Percentiles rank a stretch among this genome's conserved stretches.
Evolutionary conservation across 495 filamentous ascomycete genomes (phyloP).

Genomic region (Penicillium soppii): DNA sequence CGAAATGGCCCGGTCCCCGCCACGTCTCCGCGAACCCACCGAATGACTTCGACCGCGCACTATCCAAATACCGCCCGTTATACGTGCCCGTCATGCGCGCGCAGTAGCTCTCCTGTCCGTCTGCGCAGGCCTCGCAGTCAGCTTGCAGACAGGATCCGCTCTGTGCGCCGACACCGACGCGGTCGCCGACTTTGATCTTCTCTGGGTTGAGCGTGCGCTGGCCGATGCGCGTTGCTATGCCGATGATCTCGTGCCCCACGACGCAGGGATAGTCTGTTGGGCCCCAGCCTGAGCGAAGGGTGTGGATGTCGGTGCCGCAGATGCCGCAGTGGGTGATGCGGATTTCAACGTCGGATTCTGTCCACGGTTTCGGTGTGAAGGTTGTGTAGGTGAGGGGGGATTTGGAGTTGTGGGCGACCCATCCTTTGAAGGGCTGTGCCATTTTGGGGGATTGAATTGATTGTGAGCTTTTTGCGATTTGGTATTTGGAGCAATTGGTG

Average conservation of each 20-base stretch:
- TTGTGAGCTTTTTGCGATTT: background rate
- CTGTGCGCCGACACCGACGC: slow-evolving; percentile 86
- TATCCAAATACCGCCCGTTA: slow-evolving; percentile 59
- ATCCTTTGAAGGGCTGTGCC: slow-evolving; percentile 78
- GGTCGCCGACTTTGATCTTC: slow-evolving; percentile 72
- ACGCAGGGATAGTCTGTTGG: slow-evolving; percentile 68
- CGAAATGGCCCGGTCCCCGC: slow-evolving; percentile 73
- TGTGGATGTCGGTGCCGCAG: slow-evolving; percentile 78
- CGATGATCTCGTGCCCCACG: slow-evolving; percentile 86
- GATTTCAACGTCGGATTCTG: slow-evolving; percentile 67
- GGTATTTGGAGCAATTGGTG: background rate
- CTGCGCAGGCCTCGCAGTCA: slow-evolving; percentile 68
- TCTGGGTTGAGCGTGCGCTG: slow-evolving; percentile 14
- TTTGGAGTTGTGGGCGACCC: slow-evolving; percentile 69
- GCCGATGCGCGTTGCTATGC: slow-evolving; percentile 70
- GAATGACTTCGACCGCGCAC: slow-evolving; percentile 51
- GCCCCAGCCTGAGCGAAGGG: slow-evolving; percentile 71
- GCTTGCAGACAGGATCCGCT: slow-evolving; percentile 61
- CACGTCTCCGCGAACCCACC: slow-evolving; percentile 70
- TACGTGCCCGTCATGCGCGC: slow-evolving; percentile 65
- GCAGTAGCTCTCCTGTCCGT: slow-evolving; percentile 68
- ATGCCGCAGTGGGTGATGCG: slow-evolving; percentile 76
- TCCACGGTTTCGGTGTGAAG: slow-evolving; percentile 77
- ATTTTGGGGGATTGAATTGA: slow-evolving; percentile 20
- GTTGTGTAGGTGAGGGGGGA: slow-evolving; percentile 70